Evolutionary conservation across 73 alveolate species (phyloP).

Genomic region (Tetrahymena malaccensis): DNA sequence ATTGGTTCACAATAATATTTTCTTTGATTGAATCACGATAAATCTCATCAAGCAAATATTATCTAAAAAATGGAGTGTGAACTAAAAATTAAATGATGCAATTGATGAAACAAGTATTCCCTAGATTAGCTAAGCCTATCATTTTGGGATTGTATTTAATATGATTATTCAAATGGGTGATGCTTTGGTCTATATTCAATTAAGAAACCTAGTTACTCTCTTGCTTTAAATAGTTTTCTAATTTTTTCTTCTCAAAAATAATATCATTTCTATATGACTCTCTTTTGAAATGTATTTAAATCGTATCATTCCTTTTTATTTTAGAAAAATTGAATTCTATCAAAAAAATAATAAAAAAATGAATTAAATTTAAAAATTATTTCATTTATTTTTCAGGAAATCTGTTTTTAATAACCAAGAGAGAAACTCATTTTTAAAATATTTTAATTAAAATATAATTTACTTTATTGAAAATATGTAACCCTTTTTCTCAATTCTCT

Average conservation of each 20-base stretch:
- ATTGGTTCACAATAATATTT: background rate
- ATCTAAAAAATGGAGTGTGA: constrained; percentile 53
- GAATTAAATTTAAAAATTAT: too few relatives aligned
- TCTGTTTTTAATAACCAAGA: too few relatives aligned
- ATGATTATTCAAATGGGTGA: background rate
- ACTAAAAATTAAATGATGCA: constrained; percentile 58
- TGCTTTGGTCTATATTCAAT: constrained; percentile 1
- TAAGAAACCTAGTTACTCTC: background rate
- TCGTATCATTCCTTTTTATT: constrained; percentile 12
- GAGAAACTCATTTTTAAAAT: too few relatives aligned
- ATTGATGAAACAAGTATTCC: constrained; percentile 75
- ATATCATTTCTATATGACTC: background rate
- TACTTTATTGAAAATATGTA: background rate
- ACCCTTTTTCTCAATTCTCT: background rate
- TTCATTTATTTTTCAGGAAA: too few relatives aligned
- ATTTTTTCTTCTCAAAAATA: constrained; percentile 6
- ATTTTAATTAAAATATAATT: background rate
- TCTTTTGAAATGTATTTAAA: background rate
- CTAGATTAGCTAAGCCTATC: constrained; percentile 62
- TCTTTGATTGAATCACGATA: constrained; percentile 3
- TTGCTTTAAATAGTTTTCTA: background rate
- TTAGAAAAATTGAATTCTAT: too few relatives aligned
- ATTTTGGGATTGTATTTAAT: constrained; percentile 2
- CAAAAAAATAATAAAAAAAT: too few relatives aligned
- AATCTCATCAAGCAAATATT: constrained; percentile 17